These are phyloP conservation scores for Pyrus hybrid DNA, from an alignment of 331 rosid genomes.

Conservation along the genomic window DNA sequence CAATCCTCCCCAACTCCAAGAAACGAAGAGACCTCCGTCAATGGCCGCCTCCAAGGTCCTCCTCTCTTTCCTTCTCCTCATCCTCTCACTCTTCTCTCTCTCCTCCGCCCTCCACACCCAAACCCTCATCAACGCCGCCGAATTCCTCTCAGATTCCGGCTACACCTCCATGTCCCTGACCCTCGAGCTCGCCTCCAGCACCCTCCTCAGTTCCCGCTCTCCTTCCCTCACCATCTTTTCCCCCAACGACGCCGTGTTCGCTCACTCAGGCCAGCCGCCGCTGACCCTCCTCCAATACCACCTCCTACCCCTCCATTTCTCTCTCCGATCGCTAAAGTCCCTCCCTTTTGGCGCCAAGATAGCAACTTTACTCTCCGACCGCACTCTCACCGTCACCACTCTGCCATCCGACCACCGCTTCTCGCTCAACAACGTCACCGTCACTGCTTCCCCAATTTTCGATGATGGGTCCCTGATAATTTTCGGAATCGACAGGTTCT, in stretches of 20 bases:
- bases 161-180: constrained; percentile 35
- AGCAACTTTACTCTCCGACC: constrained; percentile 25
- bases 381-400: constrained; percentile 31
- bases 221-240: constrained; percentile 38
- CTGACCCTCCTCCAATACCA: constrained; percentile 12
- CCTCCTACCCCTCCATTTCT: constrained; percentile 30
- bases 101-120: constrained; percentile 14
- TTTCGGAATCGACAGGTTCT: constrained; percentile 21
- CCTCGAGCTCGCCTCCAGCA: constrained; percentile 32
- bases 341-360: constrained; percentile 44
- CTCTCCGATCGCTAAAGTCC: constrained; percentile 28
- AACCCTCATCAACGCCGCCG: constrained; percentile 31
- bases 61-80: too few species aligned
- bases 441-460: constrained; percentile 17
- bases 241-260: constrained; percentile 25
- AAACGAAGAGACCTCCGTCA: background rate
- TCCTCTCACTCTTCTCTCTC: background rate
- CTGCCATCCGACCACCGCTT: background rate
- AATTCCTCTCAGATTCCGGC: constrained; percentile 38
- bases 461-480: constrained; percentile 24
- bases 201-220: background rate
- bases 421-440: constrained; percentile 39
- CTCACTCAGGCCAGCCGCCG: constrained; percentile 3
- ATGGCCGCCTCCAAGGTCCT: constrained; percentile 9
- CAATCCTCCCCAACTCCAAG: background rate